These are phyloP conservation scores for Seiridium cupressi DNA, from an alignment of 2,329 filamentous ascomycete species.

Conservation along the genomic window DNA sequence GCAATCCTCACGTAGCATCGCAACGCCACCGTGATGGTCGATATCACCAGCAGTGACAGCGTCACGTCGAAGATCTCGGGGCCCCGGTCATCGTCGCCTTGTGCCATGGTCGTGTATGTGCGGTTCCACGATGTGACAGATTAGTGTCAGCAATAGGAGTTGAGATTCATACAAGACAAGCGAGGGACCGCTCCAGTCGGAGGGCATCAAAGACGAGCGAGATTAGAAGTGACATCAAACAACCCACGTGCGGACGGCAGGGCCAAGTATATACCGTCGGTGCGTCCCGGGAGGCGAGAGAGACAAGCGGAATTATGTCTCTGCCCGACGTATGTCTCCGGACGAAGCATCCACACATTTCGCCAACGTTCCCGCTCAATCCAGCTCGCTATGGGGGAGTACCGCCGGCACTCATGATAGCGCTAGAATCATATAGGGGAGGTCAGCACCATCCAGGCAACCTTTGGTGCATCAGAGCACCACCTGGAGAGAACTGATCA, in stretches of 20 bases:
- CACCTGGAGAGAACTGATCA: not conserved
- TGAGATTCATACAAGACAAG: not conserved
- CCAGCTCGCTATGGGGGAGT: not conserved
- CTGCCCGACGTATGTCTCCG: not conserved
- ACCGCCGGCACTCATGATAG: not conserved
- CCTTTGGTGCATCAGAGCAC: no score
- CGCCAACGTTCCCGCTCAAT: not conserved
- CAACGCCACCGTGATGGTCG: slow-evolving; percentile 18
- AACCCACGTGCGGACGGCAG: not conserved
- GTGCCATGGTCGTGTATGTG: not conserved
- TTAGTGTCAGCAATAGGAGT: not conserved
- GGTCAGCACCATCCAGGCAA: not conserved
- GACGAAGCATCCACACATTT: not conserved
- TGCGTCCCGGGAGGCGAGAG: not conserved
- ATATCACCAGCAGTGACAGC: slow-evolving; percentile 1
- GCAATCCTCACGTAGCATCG: slow-evolving; percentile 24
- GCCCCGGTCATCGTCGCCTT: slow-evolving; percentile 16
- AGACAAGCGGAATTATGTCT: not conserved
- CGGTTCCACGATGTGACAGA: not conserved
- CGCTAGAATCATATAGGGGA: not conserved
- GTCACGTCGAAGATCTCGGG: slow-evolving; percentile 18
- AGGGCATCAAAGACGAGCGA: not conserved
- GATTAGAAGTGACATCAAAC: not conserved
- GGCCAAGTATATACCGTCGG: not conserved
- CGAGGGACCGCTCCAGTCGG: not conserved